Conservation (phyloP, 2,329 filamentous ascomycete species). For the Periconia macrospinosa region DNA sequence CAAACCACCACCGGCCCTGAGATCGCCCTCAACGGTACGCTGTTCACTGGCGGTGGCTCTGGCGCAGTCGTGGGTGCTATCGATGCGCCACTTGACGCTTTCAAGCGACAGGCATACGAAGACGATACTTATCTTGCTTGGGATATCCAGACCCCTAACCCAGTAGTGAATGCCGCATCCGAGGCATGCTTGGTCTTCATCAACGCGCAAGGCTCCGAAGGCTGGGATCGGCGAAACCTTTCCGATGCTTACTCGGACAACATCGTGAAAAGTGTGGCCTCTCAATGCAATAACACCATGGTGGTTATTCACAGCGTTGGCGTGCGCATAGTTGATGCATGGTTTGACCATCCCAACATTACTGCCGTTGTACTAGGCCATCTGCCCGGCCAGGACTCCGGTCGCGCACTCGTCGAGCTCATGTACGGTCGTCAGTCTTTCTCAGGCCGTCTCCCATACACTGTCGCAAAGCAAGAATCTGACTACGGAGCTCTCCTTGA, state of each 20-base stretch:
- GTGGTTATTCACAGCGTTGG: constrained; percentile 56
- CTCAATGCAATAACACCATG: constrained; percentile 50
- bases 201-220: constrained; percentile 17
- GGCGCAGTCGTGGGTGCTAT: not conserved
- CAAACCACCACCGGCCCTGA: constrained; percentile 11
- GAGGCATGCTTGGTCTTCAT: constrained; percentile 23
- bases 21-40: not conserved
- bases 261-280: constrained; percentile 47
- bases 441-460: constrained; percentile 73
- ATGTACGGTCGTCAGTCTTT: constrained; percentile 78
- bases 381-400: constrained; percentile 78
- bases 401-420: constrained; percentile 73
- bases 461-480: constrained; percentile 67
- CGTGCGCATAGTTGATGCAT: constrained; percentile 75
- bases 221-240: constrained; percentile 9
- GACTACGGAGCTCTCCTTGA: constrained; percentile 64
- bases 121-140: constrained; percentile 25
- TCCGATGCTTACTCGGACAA: constrained; percentile 6
- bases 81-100: constrained; percentile 38
- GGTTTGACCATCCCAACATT: constrained; percentile 72
- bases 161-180: constrained; percentile 10
- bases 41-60: constrained; percentile 1
- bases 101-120: constrained; percentile 32
- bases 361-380: constrained; percentile 80
- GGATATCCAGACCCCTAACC: constrained; percentile 24